Evolutionary conservation across 129 eudicot species (phyloP).

Genomic region (Oenanthe sinensis): DNA sequence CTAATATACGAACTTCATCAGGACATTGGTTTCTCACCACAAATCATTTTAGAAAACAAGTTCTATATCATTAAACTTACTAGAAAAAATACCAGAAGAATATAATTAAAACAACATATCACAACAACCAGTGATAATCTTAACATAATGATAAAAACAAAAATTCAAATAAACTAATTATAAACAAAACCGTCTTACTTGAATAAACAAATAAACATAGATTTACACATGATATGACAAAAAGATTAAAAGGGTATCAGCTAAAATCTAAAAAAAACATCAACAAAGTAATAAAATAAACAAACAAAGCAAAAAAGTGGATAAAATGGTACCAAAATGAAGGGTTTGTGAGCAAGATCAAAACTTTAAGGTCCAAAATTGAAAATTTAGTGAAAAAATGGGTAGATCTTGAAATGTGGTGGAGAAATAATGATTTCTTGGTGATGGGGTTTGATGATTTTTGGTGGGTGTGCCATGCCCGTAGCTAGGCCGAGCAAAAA

Average conservation of each 20-base stretch:
- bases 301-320: neutral
- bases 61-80: neutral
- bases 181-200: neutral
- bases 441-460: neutral
- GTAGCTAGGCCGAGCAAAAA: too few relatives aligned
- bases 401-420: neutral
- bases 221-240: neutral
- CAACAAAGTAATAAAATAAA: neutral
- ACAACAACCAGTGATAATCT: neutral
- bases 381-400: neutral
- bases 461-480: constrained; percentile 16
- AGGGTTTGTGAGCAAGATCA: constrained; percentile 1
- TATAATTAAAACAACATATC: neutral
- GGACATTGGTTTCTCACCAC: neutral
- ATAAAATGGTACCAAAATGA: neutral
- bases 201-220: neutral
- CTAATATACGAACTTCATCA: neutral
- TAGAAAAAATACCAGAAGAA: neutral
- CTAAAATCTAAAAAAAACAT: neutral
- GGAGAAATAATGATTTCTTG: neutral
- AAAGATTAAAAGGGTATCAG: neutral
- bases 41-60: neutral
- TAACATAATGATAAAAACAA: neutral
- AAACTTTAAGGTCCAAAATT: constrained; percentile 4
- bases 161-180: neutral